Conservation (phyloP, 495 filamentous ascomycete genomes). For the Annulohypoxylon stygium region DNA sequence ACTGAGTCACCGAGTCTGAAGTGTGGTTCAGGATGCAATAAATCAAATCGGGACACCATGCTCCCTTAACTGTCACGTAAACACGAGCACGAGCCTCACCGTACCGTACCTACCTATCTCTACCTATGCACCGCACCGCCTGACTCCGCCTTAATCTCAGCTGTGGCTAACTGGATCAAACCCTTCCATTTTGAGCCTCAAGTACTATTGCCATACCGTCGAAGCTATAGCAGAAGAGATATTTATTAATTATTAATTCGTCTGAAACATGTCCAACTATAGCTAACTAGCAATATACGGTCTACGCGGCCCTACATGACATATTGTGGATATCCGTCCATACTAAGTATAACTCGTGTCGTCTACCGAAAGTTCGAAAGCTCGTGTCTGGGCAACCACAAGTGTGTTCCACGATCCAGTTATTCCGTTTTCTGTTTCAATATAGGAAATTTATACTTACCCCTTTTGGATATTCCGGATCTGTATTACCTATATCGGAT, state of each 20-base stretch:
- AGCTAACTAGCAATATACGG: constrained; percentile 19
- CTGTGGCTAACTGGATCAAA: constrained; percentile 6
- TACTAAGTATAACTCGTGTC: constrained; percentile 34
- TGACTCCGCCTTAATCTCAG: constrained; percentile 20
- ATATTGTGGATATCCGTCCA: constrained; percentile 37
- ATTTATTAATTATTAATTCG: background rate
- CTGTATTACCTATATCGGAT: constrained; percentile 1
- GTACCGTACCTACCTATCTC: background rate
- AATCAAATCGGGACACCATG: constrained; percentile 19
- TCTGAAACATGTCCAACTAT: constrained; percentile 2
- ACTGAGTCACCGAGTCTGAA: constrained; percentile 2
- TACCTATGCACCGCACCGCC: constrained; percentile 14
- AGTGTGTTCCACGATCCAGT: background rate
- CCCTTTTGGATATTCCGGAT: constrained; percentile 27
- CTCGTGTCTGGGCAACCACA: constrained; percentile 7
- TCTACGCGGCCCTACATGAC: constrained; percentile 40
- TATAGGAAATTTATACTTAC: constrained; percentile 29
- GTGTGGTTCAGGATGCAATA: constrained; percentile 27
- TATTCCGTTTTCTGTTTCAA: background rate
- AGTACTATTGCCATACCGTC: constrained; percentile 11
- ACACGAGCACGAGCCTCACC: constrained; percentile 44
- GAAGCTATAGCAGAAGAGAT: constrained; percentile 5
- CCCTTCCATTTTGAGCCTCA: constrained; percentile 23
- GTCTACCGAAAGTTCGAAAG: background rate
- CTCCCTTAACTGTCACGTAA: constrained; percentile 30